Evolutionary conservation across 2,329 filamentous ascomycete genomes (phyloP).

Genomic region (Neopestalotiopsis clavispora): DNA sequence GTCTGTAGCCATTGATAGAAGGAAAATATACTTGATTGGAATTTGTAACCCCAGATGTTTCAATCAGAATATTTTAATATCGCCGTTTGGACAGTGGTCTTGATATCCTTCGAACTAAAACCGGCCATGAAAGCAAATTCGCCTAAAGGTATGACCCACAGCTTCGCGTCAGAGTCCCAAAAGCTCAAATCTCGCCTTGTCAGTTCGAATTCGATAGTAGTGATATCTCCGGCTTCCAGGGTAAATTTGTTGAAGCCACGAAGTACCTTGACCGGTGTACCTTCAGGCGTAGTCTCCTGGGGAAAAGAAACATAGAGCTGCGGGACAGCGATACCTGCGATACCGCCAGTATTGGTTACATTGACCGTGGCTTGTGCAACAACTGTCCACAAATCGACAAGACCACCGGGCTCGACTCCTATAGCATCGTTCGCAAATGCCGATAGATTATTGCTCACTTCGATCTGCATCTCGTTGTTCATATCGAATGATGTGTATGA

Average conservation of each 20-base stretch:
- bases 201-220: slow-evolving; percentile 48
- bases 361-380: slow-evolving; percentile 51
- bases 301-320: slow-evolving; percentile 51
- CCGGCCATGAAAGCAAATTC: neutral
- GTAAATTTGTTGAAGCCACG: slow-evolving; percentile 54
- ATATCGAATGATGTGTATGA: slow-evolving; percentile 55
- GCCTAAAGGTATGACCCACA: slow-evolving; percentile 36
- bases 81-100: neutral
- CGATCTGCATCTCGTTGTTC: slow-evolving; percentile 29
- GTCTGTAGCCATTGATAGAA: too few relatives aligned
- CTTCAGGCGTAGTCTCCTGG: neutral
- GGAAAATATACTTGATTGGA: too few relatives aligned
- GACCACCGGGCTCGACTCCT: slow-evolving; percentile 51
- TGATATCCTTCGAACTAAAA: neutral
- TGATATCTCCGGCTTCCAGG: slow-evolving; percentile 45
- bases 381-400: slow-evolving; percentile 56
- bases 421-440: slow-evolving; percentile 27
- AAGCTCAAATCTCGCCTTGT: slow-evolving; percentile 53
- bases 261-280: neutral
- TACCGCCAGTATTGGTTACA: slow-evolving; percentile 55
- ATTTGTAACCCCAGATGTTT: too few relatives aligned
- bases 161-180: slow-evolving; percentile 48
- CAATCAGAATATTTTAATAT: neutral
- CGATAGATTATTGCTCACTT: neutral
- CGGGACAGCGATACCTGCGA: slow-evolving; percentile 53